Evolutionary conservation across 164 flowering plant species (phyloP), one percentile per base, ranked within the genome.

Genomic region (Pachysandra terminalis): DNA sequence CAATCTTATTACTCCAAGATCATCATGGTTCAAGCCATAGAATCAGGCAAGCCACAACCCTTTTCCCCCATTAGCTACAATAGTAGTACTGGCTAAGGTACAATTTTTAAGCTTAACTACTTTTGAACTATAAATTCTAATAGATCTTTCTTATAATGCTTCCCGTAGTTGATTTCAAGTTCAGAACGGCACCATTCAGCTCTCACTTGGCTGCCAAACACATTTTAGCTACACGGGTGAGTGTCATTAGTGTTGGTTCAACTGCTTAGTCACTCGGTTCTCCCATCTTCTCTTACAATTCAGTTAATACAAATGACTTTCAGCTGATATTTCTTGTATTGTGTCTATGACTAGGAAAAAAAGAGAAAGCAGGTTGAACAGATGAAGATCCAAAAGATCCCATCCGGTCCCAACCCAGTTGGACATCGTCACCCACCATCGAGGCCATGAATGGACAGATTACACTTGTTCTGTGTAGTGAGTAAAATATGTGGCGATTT

Each of bases 341-440:
- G 22, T 56, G 23, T 66, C 53, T 45, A 19, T 37, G 13, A 22
- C 62, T 75, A 60, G 76, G 56, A 41, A 65, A 65, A 65, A 24
- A 60, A 22, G 15, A 28, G 12, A 16, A 68, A 40, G 69, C 83
- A 83, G 81, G 78, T 58, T 45, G 56, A 68, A 41, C 76, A 19
- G 66, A 74, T 74, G 66, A 79, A 69, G 77, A 68, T 57, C 37
- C 78, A 22, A 23, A 83, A 78, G 68, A 15, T 55, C 5, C 88
- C 87, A 72, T 87, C 91, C 8, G 86, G 81, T 45, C 87, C 91
- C 40, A 87, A 77, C 71, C 91, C 91, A 32, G 73, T 77, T 24
- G 91, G 87, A 59, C 81, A 87, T 71, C 83, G 77, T 40, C 81
- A 64, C 69, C 84, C 88, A 54, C 83, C 88, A 62, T 61, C 76